Base-by-base conservation (phyloP, 108 stramenopile genomes). In the Licmophora abbreviata region DNA sequence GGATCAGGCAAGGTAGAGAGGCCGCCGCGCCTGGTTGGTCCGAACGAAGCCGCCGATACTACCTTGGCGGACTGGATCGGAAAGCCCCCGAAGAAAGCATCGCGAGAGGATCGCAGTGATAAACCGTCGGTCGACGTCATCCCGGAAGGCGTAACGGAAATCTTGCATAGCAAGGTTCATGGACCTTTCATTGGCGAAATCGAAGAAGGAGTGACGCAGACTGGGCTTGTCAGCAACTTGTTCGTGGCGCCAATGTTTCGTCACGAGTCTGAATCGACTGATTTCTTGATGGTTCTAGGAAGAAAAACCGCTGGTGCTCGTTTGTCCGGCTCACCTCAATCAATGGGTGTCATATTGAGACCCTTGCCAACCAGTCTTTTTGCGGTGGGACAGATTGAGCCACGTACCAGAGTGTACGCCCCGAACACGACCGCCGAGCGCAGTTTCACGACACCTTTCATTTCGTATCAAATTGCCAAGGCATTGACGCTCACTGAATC, bases 101-200 rank as follows among this genome's bases (percentile, higher is more conserved):
- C 58, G 21, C 74, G 64, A 34, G 79, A 76, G 8, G 74, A 69
- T n/a, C 57, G 76, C 1, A 76, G 53, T 22, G 69, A 66, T 24
- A 72, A 85, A 56, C 68, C 54, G 24, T 58, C 42, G 31, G 62
- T 81, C 21, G 66, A 84, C 45, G 54, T 88, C 4, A 59, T 92
- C 24, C 90, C 90, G 0, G 90, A 92, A 41, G 90, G 90, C 32
- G 82, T 87, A 9, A 92, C 90, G 14, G 90, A 92, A 56, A 79
- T 85, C 26, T 50, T 92, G 33, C 83, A 86, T 48, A 77, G 68
- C 0, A 84, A 87, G 57, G 77, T 71, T 31, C 85, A 88, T 50
- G 90, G 90, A 9, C 90, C 90, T 11, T 92, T 92, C 50, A 78
- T 92, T 38, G 90, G 90, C 9, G 78, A 85, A 44, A 78, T 92